Evolutionary conservation across 805 yeast genomes (phyloP).

Genomic region (Barnettozyma sucrosica): DNA sequence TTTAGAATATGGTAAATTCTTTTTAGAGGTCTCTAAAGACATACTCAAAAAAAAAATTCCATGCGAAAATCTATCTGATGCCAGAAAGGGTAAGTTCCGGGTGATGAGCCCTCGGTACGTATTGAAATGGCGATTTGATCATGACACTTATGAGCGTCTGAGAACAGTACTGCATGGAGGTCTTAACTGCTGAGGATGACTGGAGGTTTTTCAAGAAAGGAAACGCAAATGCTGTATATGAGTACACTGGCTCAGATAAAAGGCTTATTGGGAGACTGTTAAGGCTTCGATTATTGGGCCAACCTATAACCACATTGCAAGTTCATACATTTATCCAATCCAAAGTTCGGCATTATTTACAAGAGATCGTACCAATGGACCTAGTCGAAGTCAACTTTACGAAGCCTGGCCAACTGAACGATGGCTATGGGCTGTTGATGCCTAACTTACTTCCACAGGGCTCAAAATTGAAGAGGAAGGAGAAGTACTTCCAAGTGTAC

Average conservation of each 20-base stretch:
- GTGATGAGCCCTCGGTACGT: slow-evolving; percentile 16
- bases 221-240: slow-evolving; percentile 42
- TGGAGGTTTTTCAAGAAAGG: slow-evolving; percentile 47
- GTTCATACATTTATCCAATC: slow-evolving; percentile 15
- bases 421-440: slow-evolving; percentile 38
- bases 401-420: slow-evolving; percentile 23
- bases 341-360: slow-evolving; percentile 18
- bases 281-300: slow-evolving; percentile 27
- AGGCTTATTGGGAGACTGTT: slow-evolving; percentile 27
- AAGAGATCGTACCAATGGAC: slow-evolving; percentile 25
- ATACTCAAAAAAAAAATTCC: slow-evolving; percentile 6
- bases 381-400: slow-evolving; percentile 13
- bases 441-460: slow-evolving; percentile 36
- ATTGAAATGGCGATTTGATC: too few relatives aligned
- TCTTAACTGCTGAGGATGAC: slow-evolving; percentile 3
- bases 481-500: slow-evolving; percentile 33
- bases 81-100: slow-evolving; percentile 12
- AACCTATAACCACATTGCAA: slow-evolving; percentile 10
- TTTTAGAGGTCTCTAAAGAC: not conserved
- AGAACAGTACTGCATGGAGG: not conserved
- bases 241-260: slow-evolving; percentile 33
- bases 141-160: too few relatives aligned
- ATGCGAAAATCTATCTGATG: not conserved
- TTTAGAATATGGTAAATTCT: too few relatives aligned
- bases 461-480: slow-evolving; percentile 26